phyloP scores from a whole-genome alignment of 2,329 filamentous ascomycete species.

The Alternaria ethzedia region DNA sequence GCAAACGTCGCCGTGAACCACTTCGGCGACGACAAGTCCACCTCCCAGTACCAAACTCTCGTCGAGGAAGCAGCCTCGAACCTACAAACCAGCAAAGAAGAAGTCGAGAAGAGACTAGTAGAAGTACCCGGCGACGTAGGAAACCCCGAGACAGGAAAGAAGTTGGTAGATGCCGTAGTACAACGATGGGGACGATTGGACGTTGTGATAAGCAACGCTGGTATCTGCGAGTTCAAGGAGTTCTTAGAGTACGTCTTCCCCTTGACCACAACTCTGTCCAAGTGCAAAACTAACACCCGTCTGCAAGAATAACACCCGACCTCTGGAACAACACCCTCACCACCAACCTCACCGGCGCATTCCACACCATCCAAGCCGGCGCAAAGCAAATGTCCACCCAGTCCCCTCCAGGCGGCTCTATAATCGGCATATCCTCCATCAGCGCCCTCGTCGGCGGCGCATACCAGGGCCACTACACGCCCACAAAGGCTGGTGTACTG shows the following conservation, averaged over 20 bases:
- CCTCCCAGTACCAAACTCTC: slow-evolving; percentile 58
- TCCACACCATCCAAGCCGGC: slow-evolving; percentile 84
- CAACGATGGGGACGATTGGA: slow-evolving; percentile 61
- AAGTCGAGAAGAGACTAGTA: slow-evolving; percentile 58
- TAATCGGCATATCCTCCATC: slow-evolving; percentile 78
- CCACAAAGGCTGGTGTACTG: slow-evolving; percentile 80
- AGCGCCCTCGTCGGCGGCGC: slow-evolving; percentile 79
- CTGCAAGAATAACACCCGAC: slow-evolving; percentile 65
- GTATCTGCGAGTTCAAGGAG: slow-evolving; percentile 85
- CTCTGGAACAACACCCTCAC: slow-evolving; percentile 75
- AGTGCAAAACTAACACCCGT: neutral
- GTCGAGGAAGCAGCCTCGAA: slow-evolving; percentile 43
- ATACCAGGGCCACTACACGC: slow-evolving; percentile 83
- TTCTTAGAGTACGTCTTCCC: slow-evolving; percentile 70
- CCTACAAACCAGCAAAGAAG: slow-evolving; percentile 26
- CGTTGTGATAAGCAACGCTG: slow-evolving; percentile 87
- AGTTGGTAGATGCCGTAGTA: slow-evolving; percentile 72
- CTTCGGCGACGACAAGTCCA: slow-evolving; percentile 63
- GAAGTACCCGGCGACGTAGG: slow-evolving; percentile 79
- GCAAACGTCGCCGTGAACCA: slow-evolving; percentile 83
- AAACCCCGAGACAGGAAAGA: slow-evolving; percentile 71
- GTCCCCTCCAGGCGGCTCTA: slow-evolving; percentile 72
- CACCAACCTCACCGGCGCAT: slow-evolving; percentile 87
- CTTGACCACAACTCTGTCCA: too few relatives aligned
- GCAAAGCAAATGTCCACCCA: slow-evolving; percentile 78